A percentile compares a stretch with the other conserved stretches of the same genome.
Evolutionary conservation across 441 rosid genomes (phyloP).

Genomic region (Populus trichocarpa): DNA sequence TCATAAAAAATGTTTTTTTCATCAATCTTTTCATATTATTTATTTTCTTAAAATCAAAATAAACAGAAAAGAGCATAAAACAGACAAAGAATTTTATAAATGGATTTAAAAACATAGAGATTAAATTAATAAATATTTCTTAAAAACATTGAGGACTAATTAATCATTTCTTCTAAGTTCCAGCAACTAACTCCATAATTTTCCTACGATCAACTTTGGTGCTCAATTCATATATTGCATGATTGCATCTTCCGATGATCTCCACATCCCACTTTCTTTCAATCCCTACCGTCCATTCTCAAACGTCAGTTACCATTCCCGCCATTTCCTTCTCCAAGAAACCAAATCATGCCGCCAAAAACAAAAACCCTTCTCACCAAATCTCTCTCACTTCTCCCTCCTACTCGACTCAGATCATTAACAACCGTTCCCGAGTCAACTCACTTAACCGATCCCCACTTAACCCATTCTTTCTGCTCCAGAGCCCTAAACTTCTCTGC

Average conservation of each 20-base stretch:
- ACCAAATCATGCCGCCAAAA: background rate
- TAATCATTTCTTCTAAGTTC: too few species aligned
- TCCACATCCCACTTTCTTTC: conserved; percentile 3
- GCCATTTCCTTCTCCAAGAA: conserved; percentile 5
- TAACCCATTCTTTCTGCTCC: conserved; percentile 19
- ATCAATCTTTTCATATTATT: too few species aligned
- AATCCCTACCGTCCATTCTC: conserved; percentile 35
- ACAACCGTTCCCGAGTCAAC: background rate
- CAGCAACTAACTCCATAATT: too few species aligned
- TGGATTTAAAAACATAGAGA: too few species aligned
- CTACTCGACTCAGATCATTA: conserved; percentile 8
- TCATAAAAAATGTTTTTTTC: too few species aligned
- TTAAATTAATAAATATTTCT: too few species aligned
- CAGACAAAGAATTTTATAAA: too few species aligned
- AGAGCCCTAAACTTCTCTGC: conserved; percentile 37
- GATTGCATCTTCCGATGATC: conserved; percentile 7
- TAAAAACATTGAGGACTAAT: too few species aligned
- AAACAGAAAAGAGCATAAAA: too few species aligned
- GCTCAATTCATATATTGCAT: background rate
- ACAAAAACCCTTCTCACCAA: conserved; percentile 2
- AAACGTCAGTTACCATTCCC: conserved; percentile 15
- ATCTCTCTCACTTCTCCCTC: conserved; percentile 6
- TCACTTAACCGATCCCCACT: background rate
- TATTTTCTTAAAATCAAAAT: too few species aligned
- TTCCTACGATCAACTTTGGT: too few species aligned